phyloP scores from a whole-genome alignment of 805 yeast genomes.

The Saccharomyces cerevisiae region DNA sequence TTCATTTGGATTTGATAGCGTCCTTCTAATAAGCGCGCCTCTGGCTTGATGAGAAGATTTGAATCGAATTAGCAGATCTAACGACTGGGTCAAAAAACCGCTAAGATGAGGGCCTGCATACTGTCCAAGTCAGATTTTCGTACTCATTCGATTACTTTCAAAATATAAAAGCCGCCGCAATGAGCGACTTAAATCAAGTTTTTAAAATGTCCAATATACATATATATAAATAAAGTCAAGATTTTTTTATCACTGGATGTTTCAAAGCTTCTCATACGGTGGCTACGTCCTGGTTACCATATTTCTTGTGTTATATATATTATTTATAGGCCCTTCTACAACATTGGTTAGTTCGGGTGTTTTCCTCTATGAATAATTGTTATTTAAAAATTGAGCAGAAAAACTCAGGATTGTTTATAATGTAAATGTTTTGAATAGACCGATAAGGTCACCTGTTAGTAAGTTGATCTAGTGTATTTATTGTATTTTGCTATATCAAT shows the following conservation, averaged over 20 bases:
- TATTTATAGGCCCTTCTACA: neutral
- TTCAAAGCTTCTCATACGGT: neutral
- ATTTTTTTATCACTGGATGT: neutral
- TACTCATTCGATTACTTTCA: neutral
- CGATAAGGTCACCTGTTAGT: neutral
- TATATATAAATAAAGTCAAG: neutral
- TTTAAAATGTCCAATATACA: neutral
- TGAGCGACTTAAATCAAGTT: neutral
- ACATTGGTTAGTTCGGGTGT: neutral
- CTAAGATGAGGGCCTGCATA: neutral
- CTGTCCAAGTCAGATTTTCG: neutral
- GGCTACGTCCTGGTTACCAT: neutral
- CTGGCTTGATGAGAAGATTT: neutral
- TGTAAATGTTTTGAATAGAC: neutral
- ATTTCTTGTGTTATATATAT: neutral
- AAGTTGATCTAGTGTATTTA: neutral
- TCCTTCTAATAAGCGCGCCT: neutral
- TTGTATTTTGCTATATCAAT: slow-evolving; percentile 9
- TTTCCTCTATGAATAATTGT: neutral
- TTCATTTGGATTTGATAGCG: neutral
- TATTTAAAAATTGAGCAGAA: neutral
- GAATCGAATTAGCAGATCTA: neutral
- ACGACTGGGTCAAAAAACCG: neutral
- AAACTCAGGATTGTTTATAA: neutral
- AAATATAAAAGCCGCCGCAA: neutral